These are phyloP conservation scores for Penicillium sp. DNA, from an alignment of 2,329 filamentous ascomycete genomes.

Conservation along the genomic window DNA sequence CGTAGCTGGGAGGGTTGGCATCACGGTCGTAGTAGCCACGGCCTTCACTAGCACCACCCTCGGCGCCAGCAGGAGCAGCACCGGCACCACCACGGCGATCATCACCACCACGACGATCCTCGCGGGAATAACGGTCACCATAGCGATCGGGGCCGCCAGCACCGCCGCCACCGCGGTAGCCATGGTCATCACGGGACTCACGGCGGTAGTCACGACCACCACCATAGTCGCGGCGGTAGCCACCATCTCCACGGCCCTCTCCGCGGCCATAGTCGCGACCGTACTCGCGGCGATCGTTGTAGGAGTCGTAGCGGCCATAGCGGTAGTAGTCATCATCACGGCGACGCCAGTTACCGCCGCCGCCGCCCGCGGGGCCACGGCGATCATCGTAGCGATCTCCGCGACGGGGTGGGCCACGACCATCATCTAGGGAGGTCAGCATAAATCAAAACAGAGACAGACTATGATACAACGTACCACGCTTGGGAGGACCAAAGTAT, in stretches of 20 bases:
- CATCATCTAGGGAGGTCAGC: conserved; percentile 28
- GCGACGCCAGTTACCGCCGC: conserved; percentile 52
- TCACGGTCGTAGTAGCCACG: conserved; percentile 57
- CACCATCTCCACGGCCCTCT: conserved; percentile 49
- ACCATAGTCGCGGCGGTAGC: conserved; percentile 49
- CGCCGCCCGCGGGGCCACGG: conserved; percentile 53
- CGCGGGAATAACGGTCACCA: conserved; percentile 47
- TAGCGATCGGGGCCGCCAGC: conserved; percentile 43
- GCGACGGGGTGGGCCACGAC: conserved; percentile 48
- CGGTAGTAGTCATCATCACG: conserved; percentile 48
- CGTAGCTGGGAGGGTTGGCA: conserved; percentile 51
- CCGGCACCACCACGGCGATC: conserved; percentile 44
- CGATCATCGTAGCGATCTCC: conserved; percentile 55
- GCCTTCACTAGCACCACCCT: conserved; percentile 24
- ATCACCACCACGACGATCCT: conserved; percentile 46
- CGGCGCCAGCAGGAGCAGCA: conserved; percentile 32
- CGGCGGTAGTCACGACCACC: conserved; percentile 43
- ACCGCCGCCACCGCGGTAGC: conserved; percentile 32
- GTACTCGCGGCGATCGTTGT: conserved; percentile 59
- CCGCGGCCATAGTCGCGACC: conserved; percentile 64
- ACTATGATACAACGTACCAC: conserved; percentile 64
- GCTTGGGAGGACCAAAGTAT: conserved; percentile 98
- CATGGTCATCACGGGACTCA: conserved; percentile 48
- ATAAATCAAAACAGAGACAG: not conserved
- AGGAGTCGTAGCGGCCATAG: conserved; percentile 51